Base-by-base conservation (phyloP, 352 stramenopile species). In the Sclerospora graminicola region DNA sequence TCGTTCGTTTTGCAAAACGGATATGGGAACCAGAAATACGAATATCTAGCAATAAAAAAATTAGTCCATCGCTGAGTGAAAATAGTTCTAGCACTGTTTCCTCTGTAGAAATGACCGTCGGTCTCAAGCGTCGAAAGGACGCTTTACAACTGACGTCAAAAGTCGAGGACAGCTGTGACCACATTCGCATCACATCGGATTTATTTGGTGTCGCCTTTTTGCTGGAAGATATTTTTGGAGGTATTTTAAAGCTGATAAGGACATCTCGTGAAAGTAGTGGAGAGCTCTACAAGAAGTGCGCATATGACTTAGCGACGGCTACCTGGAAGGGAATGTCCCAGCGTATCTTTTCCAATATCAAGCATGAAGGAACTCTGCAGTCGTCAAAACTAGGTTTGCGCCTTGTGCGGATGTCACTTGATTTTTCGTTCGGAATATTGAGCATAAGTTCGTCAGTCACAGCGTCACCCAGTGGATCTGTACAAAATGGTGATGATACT, bases 351-450 rank as follows among this genome's bases (percentile, higher is more conserved):
- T 35, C 37, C 11, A 20, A 8, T 19, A 43, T 30, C 2, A 45
- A 14, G n/a, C 38, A 24, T 14, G 14, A 44, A 31, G 19, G 38
- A 26, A 16, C 35, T 21, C 27, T 27, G 27, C 28, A 49, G 19
- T 40, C 26, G 4, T 44, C 63, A 27, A 71, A 67, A 16, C 57
- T 82, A 38, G 43, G 44, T 9, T 50, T 71, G 20, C 74, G 70
- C 13, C 52, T 82, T 1, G 29, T 69, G 14, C 55, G 70, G 0
- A 47, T 82, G 20, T 66, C 49, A 24, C 63, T 83, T 24, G 66
- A 83, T 35, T 82, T 82, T 52, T 55, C 63, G 8, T 68, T 83
- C 33, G 74, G 63, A 19, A 51, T 72, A 37, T 32, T 48, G 31
- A 49, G 47, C 20, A 36, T 47, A 21, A 41, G 31, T 4, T 33